Base-by-base conservation (phyloP, 805 yeast species). In the Debaryomyces castellii region DNA sequence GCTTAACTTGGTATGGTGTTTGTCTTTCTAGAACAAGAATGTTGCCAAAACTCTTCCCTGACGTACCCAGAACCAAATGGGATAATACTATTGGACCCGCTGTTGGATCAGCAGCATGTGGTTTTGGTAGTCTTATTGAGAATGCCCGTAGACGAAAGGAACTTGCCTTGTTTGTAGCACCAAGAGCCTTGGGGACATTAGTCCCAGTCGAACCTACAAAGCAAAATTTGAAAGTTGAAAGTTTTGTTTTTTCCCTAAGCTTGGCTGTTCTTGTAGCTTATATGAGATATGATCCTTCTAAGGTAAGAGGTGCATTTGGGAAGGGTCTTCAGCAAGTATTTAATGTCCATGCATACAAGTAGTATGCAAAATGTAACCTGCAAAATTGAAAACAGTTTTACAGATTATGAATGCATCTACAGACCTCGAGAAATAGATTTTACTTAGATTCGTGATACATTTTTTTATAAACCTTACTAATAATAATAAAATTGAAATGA, bases 151-250 rank as follows among this genome's bases (percentile, higher is more conserved):
- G 80, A 23, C 62, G 79, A 20, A 71, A 75, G 42, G 80, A 75
- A 48, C 68, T 75, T 58, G 77, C 78, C 0, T 61, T 75, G 22
- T 75, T 75, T 51, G 78, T 72, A 22, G 74, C 76, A 7, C 77
- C 72, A 2, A 49, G 69, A 39, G 72, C 69, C 14, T 52, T 66
- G 50, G 71, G 71, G 8, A 64, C 71, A 17, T 44, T 67, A 24
- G 57, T 67, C 4, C 59, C 67, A 14, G 37, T 60, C 17, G 64
- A 59, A 14, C 53, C 63, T 9, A 51, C 67, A 1, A 45, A 49
- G n/a, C 40, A 41, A 24, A 60, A 62, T 46, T 53, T 67, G 42
- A 47, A 52, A 23, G 46, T 63, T 7, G 74, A 69, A 46, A 50
- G 64, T 21, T 20, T 64, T 11, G 59, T 56, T n/a, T 69, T 69